A percentile compares a stretch with the other conserved stretches of the same genome.
These are phyloP conservation scores for Aureobasidium vineae DNA, from an alignment of 2,329 filamentous ascomycete species.

Conservation along the genomic window DNA sequence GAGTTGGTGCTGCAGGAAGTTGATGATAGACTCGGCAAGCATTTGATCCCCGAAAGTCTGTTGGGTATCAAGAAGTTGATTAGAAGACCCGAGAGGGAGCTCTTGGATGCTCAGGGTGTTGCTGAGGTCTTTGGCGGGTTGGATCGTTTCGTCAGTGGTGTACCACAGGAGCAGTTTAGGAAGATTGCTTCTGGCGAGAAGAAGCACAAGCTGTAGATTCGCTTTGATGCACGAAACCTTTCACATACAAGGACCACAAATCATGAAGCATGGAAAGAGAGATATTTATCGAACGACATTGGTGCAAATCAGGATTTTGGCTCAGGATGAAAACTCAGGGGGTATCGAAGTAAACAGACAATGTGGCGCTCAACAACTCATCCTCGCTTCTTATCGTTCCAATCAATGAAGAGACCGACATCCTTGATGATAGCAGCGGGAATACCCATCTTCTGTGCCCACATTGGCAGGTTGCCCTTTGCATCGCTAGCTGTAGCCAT, in stretches of 20 bases:
- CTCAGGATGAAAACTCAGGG: neutral
- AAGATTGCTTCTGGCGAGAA: conserved; percentile 86
- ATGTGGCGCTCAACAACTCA: neutral
- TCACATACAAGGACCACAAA: neutral
- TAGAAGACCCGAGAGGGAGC: conserved; percentile 66
- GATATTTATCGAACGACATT: neutral
- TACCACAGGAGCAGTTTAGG: conserved; percentile 85
- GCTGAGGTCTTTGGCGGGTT: conserved; percentile 83
- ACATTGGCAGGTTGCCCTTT: conserved; percentile 62
- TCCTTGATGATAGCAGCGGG: conserved; percentile 67
- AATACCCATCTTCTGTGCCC: conserved; percentile 63
- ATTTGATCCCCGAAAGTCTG: conserved; percentile 77
- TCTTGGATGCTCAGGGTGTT: conserved; percentile 73
- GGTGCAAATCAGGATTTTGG: neutral
- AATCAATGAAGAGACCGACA: conserved; percentile 65
- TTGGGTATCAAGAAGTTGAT: conserved; percentile 83
- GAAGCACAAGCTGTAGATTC: conserved; percentile 76
- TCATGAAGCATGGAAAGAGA: neutral
- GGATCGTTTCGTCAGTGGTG: conserved; percentile 72
- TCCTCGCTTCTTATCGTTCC: conserved; percentile 44
- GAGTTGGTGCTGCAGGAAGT: conserved; percentile 73
- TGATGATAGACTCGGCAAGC: conserved; percentile 72
- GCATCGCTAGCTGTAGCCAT: conserved; percentile 77
- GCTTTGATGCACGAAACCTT: neutral
- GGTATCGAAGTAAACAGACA: conserved; percentile 18